phyloP scores from a whole-genome alignment of 2,329 filamentous ascomycete genomes.

The Lasiodiplodia gonubiensis region DNA sequence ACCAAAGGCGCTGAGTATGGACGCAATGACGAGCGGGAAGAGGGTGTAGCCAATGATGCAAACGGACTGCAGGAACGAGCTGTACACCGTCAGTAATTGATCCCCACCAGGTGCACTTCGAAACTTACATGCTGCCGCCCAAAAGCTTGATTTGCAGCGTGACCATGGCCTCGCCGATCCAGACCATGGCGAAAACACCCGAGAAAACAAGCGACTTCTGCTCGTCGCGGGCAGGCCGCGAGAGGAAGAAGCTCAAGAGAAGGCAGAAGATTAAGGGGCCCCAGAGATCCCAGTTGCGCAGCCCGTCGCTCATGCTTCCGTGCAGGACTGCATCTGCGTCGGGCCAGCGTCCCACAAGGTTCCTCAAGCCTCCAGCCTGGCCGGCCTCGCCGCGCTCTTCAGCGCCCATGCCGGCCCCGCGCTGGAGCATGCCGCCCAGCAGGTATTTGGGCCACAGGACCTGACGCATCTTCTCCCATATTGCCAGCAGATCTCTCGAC shows the following conservation, averaged over 20 bases:
- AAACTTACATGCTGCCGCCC: constrained; percentile 93
- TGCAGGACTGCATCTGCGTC: constrained; percentile 70
- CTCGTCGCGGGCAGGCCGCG: constrained; percentile 75
- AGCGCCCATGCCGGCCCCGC: constrained; percentile 62
- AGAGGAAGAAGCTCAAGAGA: constrained; percentile 83
- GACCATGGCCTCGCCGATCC: constrained; percentile 95
- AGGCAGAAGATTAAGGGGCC: constrained; percentile 94
- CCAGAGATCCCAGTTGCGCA: constrained; percentile 97
- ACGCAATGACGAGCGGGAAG: constrained; percentile 93
- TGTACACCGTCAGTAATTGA: constrained; percentile 48
- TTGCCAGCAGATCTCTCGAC: constrained; percentile 84
- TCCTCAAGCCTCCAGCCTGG: constrained; percentile 54
- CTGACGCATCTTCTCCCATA: constrained; percentile 98
- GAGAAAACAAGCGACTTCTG: constrained; percentile 92
- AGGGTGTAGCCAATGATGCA: constrained; percentile 99
- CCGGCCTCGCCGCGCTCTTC: constrained; percentile 62
- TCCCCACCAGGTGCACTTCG: constrained; percentile 36
- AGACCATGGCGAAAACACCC: constrained; percentile 94
- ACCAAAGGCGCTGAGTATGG: constrained; percentile 81
- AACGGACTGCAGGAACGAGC: constrained; percentile 95
- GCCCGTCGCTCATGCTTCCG: constrained; percentile 80
- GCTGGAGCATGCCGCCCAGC: constrained; percentile 69
- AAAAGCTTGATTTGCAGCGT: constrained; percentile 97
- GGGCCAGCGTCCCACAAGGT: constrained; percentile 67
- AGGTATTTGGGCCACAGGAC: constrained; percentile 96